Base-by-base conservation (phyloP, 2,329 filamentous ascomycete genomes). In the Cytospora piceae region DNA sequence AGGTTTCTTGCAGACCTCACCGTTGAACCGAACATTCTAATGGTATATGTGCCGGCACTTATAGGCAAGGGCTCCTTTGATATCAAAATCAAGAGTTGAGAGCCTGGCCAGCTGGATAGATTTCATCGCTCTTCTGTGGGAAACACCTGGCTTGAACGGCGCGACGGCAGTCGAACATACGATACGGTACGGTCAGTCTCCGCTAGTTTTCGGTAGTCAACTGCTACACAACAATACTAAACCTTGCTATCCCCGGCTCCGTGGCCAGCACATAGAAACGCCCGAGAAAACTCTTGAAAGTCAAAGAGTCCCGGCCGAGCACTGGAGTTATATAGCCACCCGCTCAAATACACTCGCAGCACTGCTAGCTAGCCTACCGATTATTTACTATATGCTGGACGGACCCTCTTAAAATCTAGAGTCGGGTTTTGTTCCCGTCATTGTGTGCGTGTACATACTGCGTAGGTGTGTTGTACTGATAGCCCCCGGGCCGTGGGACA, bases 181-280 rank as follows among this genome's bases (percentile, higher is more conserved):
- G n/a, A 32, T 42, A 42, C 39, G 39, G 20, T n/a, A 42, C 60
- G 52, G 60, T 31, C 39, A 24, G 52, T 53, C 49, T 63, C 51
- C 61, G 49, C 61, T 63, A 57, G 53, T 63, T 32, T 32, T 57
- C 39, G 53, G 61, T 57, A 42, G 53, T 63, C 60, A 53, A 53
- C 60, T 63, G 52, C 49, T 60, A 52, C 22, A 14, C 22, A 49
- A 7, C 46, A 49, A n/a, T 49, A 14, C 49, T 60, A 60, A 59
- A 60, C 55, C 42, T 49, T 63, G 39, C 51, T 57, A 59, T 66
- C 59, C 39, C 64, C 51, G 61, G 62, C 62, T 64, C 56, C 61
- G 52, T 56, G 52, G 61, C 55, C 58, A 63, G 60, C 17, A 2
- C 39, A 64, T 56, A 64, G 24, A 42, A 55, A n/a, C 37, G 39